Conservation (phyloP, 768 basidiomycete genomes). For the Pleurotus sapidus region DNA sequence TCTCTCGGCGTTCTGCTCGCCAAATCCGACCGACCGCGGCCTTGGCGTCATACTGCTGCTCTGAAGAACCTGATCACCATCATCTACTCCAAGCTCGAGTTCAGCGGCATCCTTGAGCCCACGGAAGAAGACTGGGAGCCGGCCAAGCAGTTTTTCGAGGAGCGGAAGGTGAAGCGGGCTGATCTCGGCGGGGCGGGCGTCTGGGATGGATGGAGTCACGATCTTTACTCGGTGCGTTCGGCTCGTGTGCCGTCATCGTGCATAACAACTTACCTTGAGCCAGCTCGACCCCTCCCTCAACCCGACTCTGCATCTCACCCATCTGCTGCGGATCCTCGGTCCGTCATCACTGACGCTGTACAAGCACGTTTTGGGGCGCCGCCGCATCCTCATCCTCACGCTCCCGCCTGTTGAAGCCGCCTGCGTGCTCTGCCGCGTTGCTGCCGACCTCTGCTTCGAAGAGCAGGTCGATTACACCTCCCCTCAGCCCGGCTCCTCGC, state of each 20-base stretch:
- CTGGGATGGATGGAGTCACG: conserved; percentile 70
- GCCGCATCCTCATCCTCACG: conserved; percentile 77
- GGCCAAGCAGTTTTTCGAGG: conserved; percentile 61
- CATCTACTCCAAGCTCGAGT: conserved; percentile 51
- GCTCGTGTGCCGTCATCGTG: too few relatives aligned
- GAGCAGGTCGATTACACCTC: conserved; percentile 31
- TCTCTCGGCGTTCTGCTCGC: conserved; percentile 75
- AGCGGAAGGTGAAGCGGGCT: conserved; percentile 46
- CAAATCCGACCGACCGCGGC: conserved; percentile 61
- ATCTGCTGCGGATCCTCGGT: conserved; percentile 73
- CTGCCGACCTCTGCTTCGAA: conserved; percentile 48
- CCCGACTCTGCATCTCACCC: conserved; percentile 72
- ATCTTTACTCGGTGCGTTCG: conserved; percentile 51
- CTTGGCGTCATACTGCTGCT: conserved; percentile 68
- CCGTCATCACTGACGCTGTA: conserved; percentile 77
- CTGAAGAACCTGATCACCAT: conserved; percentile 57
- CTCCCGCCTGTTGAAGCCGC: conserved; percentile 78
- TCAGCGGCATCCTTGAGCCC: conserved; percentile 44
- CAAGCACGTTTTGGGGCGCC: conserved; percentile 74
- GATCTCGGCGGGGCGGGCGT: conserved; percentile 56
- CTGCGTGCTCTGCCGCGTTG: conserved; percentile 72
- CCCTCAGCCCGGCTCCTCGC: conserved; percentile 17
- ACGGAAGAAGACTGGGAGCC: conserved; percentile 61
- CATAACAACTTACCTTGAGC: too few relatives aligned
- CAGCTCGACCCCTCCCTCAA: conserved; percentile 27